Base-by-base conservation (phyloP, 257 asterid species). In the Hygrophila difformis region DNA sequence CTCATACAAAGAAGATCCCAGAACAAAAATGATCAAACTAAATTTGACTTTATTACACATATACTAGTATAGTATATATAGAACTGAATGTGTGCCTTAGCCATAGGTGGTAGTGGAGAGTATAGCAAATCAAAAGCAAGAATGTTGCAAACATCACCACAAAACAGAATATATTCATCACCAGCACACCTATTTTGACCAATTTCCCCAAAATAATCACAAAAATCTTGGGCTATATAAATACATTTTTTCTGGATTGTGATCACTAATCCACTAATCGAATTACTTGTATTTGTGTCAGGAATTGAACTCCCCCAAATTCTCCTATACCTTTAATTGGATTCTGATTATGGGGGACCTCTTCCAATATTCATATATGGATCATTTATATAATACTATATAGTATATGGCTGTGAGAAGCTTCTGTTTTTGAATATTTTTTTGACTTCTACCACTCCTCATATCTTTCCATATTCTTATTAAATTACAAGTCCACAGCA, bases 111-210 rank as follows among this genome's bases (percentile, higher is more conserved):
- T 50, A 39, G 59, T 63, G 65, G 64, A 60, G 33, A 60, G 33
- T 44, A 44, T 23, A 35, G 19, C n/a, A 48, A 42, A 35, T 39
- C 35, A 55, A 49, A 55, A 55, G 52, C 53, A 60, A 55, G 38
- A 23, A 20, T 46, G 49, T 56, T 51, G 69, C 65, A 56, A 52
- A 51, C 55, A 36, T 48, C 62, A 48, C 45, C 53, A 59, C 5
- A 21, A 17, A 34, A 12, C 14, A 60, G 72, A 56, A 70, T 70
- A 64, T 63, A 69, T 69, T 50, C 75, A 64, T 64, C 55, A 19
- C 47, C 56, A 47, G 72, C 72, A 59, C 72, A 56, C 66, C 49
- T 55, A 44, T 64, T 47, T 70, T 70, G 69, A 70, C 76, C 54
- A 60, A 51, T 1, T 18, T 54, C 22, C 12, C 3, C 39, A 44